Conservation (phyloP, 2,329 filamentous ascomycete species). For the Sordariomycetes sp. region DNA sequence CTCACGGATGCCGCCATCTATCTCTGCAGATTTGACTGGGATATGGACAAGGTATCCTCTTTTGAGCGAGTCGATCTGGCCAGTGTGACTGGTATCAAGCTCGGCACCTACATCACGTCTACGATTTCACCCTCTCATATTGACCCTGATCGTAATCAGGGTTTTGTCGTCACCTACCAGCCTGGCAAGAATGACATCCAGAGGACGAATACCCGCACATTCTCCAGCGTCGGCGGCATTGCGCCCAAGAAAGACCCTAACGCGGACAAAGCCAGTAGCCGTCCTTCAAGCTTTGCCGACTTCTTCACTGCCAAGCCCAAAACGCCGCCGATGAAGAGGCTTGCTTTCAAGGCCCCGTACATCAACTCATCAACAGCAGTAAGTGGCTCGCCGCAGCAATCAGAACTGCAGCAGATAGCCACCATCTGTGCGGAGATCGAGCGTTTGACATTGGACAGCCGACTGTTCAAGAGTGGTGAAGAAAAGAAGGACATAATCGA, state of each 20-base stretch:
- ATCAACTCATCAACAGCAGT: constrained; percentile 45
- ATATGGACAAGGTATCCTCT: constrained; percentile 83
- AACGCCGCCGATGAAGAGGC: constrained; percentile 20
- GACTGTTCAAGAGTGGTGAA: constrained; percentile 29
- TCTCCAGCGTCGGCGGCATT: constrained; percentile 44
- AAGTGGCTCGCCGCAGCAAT: constrained; percentile 34
- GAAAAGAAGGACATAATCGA: constrained; percentile 39
- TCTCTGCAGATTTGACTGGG: constrained; percentile 88
- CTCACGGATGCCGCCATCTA: constrained; percentile 82
- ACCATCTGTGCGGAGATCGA: constrained; percentile 71
- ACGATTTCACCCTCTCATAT: constrained; percentile 70
- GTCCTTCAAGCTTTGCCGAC: constrained; percentile 26
- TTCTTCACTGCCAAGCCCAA: constrained; percentile 29
- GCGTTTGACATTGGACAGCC: constrained; percentile 46
- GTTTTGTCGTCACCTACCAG: constrained; percentile 71
- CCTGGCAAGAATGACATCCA: constrained; percentile 62
- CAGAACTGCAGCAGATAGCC: constrained; percentile 46
- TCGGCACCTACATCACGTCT: constrained; percentile 84
- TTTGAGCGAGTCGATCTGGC: constrained; percentile 79
- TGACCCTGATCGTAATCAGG: constrained; percentile 73
- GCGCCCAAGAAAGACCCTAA: constrained; percentile 13
- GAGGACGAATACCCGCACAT: constrained; percentile 76
- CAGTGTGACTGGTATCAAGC: constrained; percentile 63
- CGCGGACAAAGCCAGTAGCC: constrained; percentile 11
- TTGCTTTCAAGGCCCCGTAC: constrained; percentile 49